Percentiles rank a stretch among this genome's conserved stretches.
Conservation (phyloP, 495 filamentous ascomycete genomes). For the Pseudoneurospora amorphoporcata region DNA sequence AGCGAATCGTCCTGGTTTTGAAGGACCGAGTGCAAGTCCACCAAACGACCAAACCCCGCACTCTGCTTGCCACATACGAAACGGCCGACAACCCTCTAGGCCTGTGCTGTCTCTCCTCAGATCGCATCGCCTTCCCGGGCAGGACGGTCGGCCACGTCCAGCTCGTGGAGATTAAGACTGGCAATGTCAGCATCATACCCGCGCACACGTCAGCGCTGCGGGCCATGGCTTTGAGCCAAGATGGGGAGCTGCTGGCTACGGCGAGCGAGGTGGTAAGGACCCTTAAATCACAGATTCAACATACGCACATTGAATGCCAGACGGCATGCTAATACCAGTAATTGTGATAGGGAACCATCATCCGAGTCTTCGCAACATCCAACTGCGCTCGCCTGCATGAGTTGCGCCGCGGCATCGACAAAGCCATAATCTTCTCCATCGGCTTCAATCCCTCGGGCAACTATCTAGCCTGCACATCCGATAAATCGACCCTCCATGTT, state of each 20-base stretch:
- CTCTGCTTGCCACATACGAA: constrained; percentile 65
- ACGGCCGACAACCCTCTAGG: constrained; percentile 82
- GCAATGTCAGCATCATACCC: constrained; percentile 87
- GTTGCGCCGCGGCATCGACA: constrained; percentile 79
- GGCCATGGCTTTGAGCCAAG: constrained; percentile 68
- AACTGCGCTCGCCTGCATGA: constrained; percentile 75
- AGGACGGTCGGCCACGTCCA: constrained; percentile 84
- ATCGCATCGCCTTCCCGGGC: constrained; percentile 71
- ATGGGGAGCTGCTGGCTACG: constrained; percentile 77
- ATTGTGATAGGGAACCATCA: constrained; percentile 59
- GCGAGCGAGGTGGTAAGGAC: constrained; percentile 69
- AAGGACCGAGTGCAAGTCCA: constrained; percentile 77
- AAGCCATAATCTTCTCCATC: constrained; percentile 75
- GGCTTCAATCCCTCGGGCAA: constrained; percentile 72
- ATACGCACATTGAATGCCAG: neutral
- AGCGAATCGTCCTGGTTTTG: constrained; percentile 70
- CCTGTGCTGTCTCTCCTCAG: constrained; percentile 64
- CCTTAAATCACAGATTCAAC: neutral
- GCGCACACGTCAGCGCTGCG: constrained; percentile 73
- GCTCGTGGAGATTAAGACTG: constrained; percentile 67
- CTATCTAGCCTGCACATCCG: constrained; percentile 84
- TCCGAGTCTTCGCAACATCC: constrained; percentile 69
- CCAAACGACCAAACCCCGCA: constrained; percentile 63
- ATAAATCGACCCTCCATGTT: constrained; percentile 90
- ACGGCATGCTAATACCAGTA: neutral